A percentile compares a stretch with the other conserved stretches of the same genome.
Conservation (phyloP, 2,329 filamentous ascomycete species). For the Talaromyces sp. region DNA sequence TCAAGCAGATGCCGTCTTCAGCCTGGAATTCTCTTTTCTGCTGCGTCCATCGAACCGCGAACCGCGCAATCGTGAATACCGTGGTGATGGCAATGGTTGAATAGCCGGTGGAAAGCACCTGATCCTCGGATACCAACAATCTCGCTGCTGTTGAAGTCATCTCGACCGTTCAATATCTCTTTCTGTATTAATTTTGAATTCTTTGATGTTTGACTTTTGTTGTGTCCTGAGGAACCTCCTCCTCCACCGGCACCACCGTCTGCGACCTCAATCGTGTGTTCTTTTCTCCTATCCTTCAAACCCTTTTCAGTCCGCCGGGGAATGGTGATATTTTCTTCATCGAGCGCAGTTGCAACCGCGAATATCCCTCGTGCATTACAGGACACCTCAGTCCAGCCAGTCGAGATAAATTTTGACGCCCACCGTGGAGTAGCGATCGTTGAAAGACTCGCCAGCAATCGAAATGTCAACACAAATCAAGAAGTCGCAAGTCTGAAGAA, state of each 20-base stretch:
- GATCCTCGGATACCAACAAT: slow-evolving; percentile 8
- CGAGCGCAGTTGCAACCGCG: neutral
- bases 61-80: slow-evolving; percentile 17
- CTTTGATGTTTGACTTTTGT: neutral
- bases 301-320: neutral
- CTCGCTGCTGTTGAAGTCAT: slow-evolving; percentile 11
- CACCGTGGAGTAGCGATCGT: neutral
- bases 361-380: neutral
- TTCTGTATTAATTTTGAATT: neutral
- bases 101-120: slow-evolving; percentile 17
- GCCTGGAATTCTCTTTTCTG: slow-evolving; percentile 9
- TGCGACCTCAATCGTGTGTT: neutral
- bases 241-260: neutral
- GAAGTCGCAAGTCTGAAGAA: neutral
- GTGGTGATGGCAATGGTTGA: slow-evolving; percentile 18
- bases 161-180: neutral
- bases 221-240: neutral
- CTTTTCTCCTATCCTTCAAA: neutral
- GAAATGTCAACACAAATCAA: neutral
- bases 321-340: neutral
- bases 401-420: neutral
- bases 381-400: neutral
- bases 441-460: neutral
- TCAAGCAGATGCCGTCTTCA: slow-evolving; percentile 14
- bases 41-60: slow-evolving; percentile 10